Evolutionary conservation across 2,329 filamentous ascomycete genomes (phyloP).

Genomic region (Fusarium pseudoanthophilum): DNA sequence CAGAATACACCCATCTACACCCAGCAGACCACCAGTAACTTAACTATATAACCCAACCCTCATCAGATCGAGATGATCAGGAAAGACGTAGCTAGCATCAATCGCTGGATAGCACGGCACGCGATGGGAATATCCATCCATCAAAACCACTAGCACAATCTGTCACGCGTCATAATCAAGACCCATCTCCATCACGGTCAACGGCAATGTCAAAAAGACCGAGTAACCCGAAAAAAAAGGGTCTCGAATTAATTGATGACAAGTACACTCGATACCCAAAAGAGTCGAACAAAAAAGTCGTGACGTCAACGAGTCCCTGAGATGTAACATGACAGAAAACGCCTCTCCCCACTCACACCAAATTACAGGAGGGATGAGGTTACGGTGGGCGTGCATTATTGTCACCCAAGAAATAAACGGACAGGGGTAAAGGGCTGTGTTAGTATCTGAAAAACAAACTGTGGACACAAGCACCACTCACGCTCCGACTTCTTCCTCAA

Average conservation of each 20-base stretch:
- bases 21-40: background rate
- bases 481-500: background rate
- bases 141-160: background rate
- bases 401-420: background rate
- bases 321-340: background rate
- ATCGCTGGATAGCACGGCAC: constrained; percentile 12
- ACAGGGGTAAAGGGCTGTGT: constrained; percentile 8
- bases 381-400: background rate
- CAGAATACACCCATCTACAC: background rate
- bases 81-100: background rate
- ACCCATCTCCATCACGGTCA: background rate
- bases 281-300: constrained; percentile 20
- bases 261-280: constrained; percentile 16
- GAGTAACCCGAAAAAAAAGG: background rate
- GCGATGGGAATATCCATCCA: constrained; percentile 9
- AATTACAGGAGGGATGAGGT: too few species aligned
- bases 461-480: background rate
- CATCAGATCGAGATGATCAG: background rate
- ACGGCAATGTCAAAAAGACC: constrained; percentile 9
- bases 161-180: constrained; percentile 1
- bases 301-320: constrained; percentile 34
- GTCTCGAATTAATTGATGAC: constrained; percentile 16
- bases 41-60: background rate
- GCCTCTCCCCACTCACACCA: background rate
- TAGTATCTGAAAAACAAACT: background rate